These are phyloP conservation scores for Cyberlindnera nakhonratchasimensis DNA, from an alignment of 805 yeast genomes.

Conservation along the genomic window DNA sequence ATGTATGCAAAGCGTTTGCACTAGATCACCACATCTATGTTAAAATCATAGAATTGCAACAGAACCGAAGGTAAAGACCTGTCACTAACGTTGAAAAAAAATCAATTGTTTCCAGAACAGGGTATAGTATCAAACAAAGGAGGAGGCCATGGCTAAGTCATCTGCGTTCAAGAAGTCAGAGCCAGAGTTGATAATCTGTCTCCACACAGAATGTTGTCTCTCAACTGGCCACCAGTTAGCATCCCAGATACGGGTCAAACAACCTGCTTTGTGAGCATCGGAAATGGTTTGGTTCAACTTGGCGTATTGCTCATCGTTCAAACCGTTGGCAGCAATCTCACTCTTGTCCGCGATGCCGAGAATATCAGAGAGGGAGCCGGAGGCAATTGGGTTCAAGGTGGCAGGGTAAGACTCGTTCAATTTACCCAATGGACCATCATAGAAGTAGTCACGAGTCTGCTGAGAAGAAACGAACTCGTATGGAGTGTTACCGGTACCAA, in stretches of 20 bases:
- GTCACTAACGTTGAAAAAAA: neutral
- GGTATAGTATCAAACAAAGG: conserved; percentile 13
- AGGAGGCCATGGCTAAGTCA: conserved; percentile 43
- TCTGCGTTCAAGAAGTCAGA: conserved; percentile 66
- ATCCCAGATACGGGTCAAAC: conserved; percentile 70
- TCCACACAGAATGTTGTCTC: conserved; percentile 45
- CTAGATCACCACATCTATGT: too few species aligned
- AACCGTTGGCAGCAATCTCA: conserved; percentile 25
- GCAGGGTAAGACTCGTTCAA: conserved; percentile 26
- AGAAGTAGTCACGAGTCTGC: conserved; percentile 39
- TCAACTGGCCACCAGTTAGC: conserved; percentile 65
- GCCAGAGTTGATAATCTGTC: conserved; percentile 44
- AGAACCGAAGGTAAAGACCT: neutral
- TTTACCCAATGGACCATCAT: conserved; percentile 47
- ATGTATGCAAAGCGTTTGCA: neutral
- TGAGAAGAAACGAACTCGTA: conserved; percentile 30
- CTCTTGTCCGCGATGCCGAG: conserved; percentile 10
- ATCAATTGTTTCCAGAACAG: too few species aligned
- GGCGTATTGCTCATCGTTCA: conserved; percentile 35
- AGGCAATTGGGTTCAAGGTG: conserved; percentile 37
- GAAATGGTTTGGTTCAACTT: conserved; percentile 30
- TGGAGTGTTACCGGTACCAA: conserved; percentile 72
- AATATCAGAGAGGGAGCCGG: conserved; percentile 40
- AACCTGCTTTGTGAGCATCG: conserved; percentile 47
- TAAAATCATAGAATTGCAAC: neutral